phyloP scores from a whole-genome alignment of 2,329 filamentous ascomycete genomes.

The Pyricularia grisea region DNA sequence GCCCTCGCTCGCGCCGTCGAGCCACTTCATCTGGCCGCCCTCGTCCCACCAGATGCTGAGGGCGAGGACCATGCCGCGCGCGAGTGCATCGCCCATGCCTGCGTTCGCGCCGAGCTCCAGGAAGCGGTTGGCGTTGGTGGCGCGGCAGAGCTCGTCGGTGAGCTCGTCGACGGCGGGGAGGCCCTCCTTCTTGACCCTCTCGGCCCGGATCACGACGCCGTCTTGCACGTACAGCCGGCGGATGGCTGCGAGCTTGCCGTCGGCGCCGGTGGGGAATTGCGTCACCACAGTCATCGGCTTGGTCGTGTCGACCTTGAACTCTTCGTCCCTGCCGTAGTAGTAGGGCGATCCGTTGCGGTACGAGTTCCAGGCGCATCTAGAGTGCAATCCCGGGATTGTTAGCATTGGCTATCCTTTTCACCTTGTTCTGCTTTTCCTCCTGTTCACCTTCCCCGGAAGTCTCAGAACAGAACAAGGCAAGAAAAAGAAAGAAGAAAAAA shows the following conservation, averaged over 20 bases:
- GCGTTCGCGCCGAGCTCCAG: constrained; percentile 37
- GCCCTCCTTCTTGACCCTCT: neutral
- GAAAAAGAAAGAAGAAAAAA: neutral
- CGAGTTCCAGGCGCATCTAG: constrained; percentile 24
- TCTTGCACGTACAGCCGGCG: constrained; percentile 18
- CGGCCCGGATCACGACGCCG: constrained; percentile 7
- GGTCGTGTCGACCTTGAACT: constrained; percentile 31
- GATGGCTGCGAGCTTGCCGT: constrained; percentile 16
- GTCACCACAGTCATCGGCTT: constrained; percentile 26
- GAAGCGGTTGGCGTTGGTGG: constrained; percentile 30
- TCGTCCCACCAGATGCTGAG: constrained; percentile 40
- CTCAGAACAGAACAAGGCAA: too few species aligned
- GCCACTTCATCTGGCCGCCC: constrained; percentile 37
- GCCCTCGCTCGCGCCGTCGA: constrained; percentile 33
- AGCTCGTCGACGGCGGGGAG: neutral
- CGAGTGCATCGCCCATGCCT: constrained; percentile 39
- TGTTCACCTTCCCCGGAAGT: neutral
- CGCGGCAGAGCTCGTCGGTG: constrained; percentile 32
- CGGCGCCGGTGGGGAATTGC: constrained; percentile 26
- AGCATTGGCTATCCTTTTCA: neutral
- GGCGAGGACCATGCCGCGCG: constrained; percentile 31
- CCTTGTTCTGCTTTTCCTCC: too few species aligned
- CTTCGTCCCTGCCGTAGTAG: constrained; percentile 19
- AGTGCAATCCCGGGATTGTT: constrained; percentile 24
- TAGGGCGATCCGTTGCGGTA: constrained; percentile 19